Percentiles rank a stretch among this genome's conserved stretches.
Conservation (phyloP, 768 basidiomycete genomes). For the Leccinum truebloodii region DNA sequence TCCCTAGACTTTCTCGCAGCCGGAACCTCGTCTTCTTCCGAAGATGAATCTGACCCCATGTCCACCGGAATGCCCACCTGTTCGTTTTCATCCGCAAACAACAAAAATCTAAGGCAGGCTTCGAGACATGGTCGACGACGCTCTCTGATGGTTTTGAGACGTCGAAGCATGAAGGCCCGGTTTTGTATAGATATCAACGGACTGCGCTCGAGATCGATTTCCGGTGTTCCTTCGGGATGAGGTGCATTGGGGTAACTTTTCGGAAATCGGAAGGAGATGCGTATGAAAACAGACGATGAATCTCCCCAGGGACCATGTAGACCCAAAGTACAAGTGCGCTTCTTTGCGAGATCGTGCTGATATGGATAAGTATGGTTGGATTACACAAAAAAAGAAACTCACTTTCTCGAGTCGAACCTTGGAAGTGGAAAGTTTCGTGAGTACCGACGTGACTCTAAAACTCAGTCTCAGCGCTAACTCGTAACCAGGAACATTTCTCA, state of each 20-base stretch:
- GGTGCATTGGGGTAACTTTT: slow-evolving; percentile 68
- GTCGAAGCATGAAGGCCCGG: slow-evolving; percentile 76
- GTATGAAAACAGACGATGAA: slow-evolving; percentile 77
- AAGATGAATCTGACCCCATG: slow-evolving; percentile 62
- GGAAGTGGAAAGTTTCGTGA: slow-evolving; percentile 60
- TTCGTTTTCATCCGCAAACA: slow-evolving; percentile 67
- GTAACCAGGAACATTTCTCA: slow-evolving; percentile 33
- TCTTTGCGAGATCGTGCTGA: slow-evolving; percentile 68
- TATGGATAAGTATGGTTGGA: slow-evolving; percentile 6
- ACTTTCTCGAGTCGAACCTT: slow-evolving; percentile 90
- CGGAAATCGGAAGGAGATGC: slow-evolving; percentile 89
- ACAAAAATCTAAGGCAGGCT: slow-evolving; percentile 76
- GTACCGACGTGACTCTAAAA: slow-evolving; percentile 68
- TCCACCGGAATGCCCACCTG: slow-evolving; percentile 38
- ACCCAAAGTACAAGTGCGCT: slow-evolving; percentile 81
- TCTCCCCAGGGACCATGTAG: slow-evolving; percentile 93
- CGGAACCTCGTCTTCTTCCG: slow-evolving; percentile 62
- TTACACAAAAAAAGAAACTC: slow-evolving; percentile 7
- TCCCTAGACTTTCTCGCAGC: slow-evolving; percentile 46
- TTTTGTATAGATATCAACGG: slow-evolving; percentile 77
- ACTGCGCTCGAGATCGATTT: slow-evolving; percentile 81
- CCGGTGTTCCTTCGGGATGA: slow-evolving; percentile 66
- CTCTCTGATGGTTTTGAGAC: slow-evolving; percentile 71
- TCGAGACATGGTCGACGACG: slow-evolving; percentile 82
- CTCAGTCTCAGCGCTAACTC: slow-evolving; percentile 1